These are phyloP conservation scores for Grosmannia clavigera DNA, from an alignment of 2,329 filamentous ascomycete genomes.

Conservation along the genomic window DNA sequence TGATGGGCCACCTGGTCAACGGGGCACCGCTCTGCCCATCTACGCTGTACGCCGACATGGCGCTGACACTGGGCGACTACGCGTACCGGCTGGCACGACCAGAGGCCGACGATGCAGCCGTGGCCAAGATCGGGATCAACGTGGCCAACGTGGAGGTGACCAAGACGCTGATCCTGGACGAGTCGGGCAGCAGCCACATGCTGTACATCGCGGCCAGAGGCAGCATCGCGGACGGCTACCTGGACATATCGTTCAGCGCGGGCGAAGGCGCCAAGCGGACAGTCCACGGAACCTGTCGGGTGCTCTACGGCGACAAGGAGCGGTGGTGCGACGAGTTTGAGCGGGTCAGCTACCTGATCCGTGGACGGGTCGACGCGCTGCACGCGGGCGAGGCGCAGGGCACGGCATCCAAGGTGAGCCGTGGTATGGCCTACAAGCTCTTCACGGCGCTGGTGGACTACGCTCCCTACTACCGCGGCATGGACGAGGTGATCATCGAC, in stretches of 20 bases:
- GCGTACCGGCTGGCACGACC: conserved; percentile 52
- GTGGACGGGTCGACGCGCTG: conserved; percentile 45
- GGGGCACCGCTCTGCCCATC: conserved; percentile 55
- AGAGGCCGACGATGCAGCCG: conserved; percentile 26
- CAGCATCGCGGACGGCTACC: conserved; percentile 40
- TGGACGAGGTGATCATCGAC: conserved; percentile 45
- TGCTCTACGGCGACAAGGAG: conserved; percentile 47
- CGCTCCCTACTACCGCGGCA: conserved; percentile 38
- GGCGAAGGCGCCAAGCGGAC: conserved; percentile 44
- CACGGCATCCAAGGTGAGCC: conserved; percentile 58
- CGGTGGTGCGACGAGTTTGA: conserved; percentile 54
- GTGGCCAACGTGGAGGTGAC: conserved; percentile 55
- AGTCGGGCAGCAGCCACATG: conserved; percentile 37
- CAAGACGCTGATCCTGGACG: conserved; percentile 53
- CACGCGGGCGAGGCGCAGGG: conserved; percentile 50
- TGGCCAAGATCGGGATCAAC: conserved; percentile 41
- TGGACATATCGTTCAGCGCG: conserved; percentile 45
- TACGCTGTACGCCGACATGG: conserved; percentile 36
- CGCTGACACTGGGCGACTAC: conserved; percentile 48
- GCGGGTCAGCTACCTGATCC: conserved; percentile 57
- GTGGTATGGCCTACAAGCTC: conserved; percentile 67
- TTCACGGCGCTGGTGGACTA: conserved; percentile 47
- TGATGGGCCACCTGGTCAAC: conserved; percentile 56
- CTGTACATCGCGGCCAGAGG: conserved; percentile 48
- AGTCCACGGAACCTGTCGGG: conserved; percentile 50